Percentiles rank a stretch among this genome's conserved stretches.
These are phyloP conservation scores for Hydrangea macrophylla DNA, from an alignment of 148 eudicot genomes.

Conservation along the genomic window DNA sequence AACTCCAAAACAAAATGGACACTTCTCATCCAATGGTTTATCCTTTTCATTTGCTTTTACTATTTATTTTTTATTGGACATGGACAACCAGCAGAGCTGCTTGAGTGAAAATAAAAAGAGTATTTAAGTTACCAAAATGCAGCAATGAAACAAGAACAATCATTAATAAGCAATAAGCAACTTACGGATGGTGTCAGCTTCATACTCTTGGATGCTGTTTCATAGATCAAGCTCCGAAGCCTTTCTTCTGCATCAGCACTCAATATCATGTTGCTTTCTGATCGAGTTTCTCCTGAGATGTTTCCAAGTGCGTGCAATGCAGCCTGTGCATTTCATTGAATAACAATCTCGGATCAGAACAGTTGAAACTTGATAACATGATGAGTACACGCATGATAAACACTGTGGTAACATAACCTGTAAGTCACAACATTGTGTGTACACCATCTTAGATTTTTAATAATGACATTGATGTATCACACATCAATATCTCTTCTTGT, in stretches of 20 bases:
- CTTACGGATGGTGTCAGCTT: slow-evolving; percentile 84
- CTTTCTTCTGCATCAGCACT: slow-evolving; percentile 60
- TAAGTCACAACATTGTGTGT: neutral
- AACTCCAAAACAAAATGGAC: slow-evolving; percentile 13
- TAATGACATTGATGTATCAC: too few relatives aligned
- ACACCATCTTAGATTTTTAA: neutral
- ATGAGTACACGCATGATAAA: too few relatives aligned
- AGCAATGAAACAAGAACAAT: neutral
- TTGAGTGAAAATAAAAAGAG: neutral
- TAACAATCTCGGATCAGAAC: neutral
- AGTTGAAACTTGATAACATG: too few relatives aligned
- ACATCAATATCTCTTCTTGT: too few relatives aligned
- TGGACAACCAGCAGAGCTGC: neutral
- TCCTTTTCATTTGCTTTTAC: neutral
- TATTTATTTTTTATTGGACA: neutral
- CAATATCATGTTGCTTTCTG: slow-evolving; percentile 44
- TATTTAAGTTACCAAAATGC: neutral
- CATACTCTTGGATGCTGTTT: slow-evolving; percentile 62
- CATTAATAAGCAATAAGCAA: slow-evolving; percentile 11
- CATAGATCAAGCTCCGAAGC: slow-evolving; percentile 63
- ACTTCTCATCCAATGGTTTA: slow-evolving; percentile 4
- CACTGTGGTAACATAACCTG: too few relatives aligned
- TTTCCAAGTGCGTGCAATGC: slow-evolving; percentile 85
- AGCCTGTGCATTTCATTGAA: slow-evolving; percentile 47
- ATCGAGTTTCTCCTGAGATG: slow-evolving; percentile 69